Percentiles rank a stretch among this genome's conserved stretches.
These are phyloP conservation scores for Ceratocystis cacaofunesta DNA, from an alignment of 2,329 filamentous ascomycete species.

Conservation along the genomic window DNA sequence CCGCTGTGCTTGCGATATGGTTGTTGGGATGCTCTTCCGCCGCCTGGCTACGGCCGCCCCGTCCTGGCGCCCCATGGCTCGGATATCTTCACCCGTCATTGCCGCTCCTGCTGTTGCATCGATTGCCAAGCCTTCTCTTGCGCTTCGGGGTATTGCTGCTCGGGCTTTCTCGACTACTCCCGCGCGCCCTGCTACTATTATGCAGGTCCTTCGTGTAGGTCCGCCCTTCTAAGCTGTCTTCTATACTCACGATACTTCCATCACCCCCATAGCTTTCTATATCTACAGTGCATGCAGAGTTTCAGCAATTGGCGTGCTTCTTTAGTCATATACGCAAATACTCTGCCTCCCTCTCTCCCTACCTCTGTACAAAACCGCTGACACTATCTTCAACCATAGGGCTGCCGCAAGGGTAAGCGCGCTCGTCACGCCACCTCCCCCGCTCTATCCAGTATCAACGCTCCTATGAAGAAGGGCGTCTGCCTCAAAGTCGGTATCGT, in stretches of 20 bases:
- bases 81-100: constrained; percentile 22
- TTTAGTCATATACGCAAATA: too few species aligned
- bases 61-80: constrained; percentile 16
- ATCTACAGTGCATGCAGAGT: too few species aligned
- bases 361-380: neutral
- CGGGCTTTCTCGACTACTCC: constrained; percentile 42
- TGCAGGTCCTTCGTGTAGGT: constrained; percentile 50
- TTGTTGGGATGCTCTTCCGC: constrained; percentile 15
- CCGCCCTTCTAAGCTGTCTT: neutral
- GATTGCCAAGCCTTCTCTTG: neutral
- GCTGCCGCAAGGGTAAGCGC: constrained; percentile 63
- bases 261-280: too few species aligned
- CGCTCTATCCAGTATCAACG: constrained; percentile 51
- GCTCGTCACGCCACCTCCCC: constrained; percentile 80
- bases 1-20: neutral
- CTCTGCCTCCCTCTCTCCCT: too few species aligned
- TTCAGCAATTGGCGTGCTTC: too few species aligned
- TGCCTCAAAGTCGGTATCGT: constrained; percentile 87
- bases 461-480: constrained; percentile 84
- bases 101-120: neutral
- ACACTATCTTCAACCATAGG: constrained; percentile 28
- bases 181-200: constrained; percentile 47
- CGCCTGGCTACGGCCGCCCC: constrained; percentile 11
- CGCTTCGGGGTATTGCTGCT: neutral
- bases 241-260: too few species aligned